Evolutionary conservation across 2,329 filamentous ascomycete species (phyloP), one percentile per base, ranked within the genome.

Genomic region (Tolypocladium endophyticum): DNA sequence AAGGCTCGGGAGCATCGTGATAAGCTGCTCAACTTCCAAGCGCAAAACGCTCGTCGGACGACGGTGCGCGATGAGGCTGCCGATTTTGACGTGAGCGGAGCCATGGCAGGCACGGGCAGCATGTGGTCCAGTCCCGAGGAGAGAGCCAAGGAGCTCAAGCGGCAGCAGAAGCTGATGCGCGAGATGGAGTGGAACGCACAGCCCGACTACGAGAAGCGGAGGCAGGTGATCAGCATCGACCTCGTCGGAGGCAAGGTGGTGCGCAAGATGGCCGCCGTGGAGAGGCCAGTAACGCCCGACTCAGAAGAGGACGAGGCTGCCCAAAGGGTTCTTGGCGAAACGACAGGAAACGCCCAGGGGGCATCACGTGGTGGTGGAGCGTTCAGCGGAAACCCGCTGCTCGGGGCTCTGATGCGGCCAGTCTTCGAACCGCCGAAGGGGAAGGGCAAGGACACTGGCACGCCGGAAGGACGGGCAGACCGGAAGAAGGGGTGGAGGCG

Each of bases 51-150:
- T 0, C 83, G 84, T 61, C 81, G 92, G 52, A 97, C 92, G 1
- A 90, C 87, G 20, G 88, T 97, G 20, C 84, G 91, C 43, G 92
- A 97, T 67, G 92, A 96, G 74, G 92, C 91, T 0, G 77, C 82
- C 0, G 83, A 86, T 60, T 85, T 85, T 65, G 83, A 86, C 58
- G 77, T 82, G 3, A 71, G 72, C 39, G 72, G 71, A 1, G 79
- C 77, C 16, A 70, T 80, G 66, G 70, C 70, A 4, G 78, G 78
- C 1, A 72, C 70, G 0, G 79, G 78, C 58, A 67, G 72, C 77
- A 87, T 94, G 76, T 96, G 92, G 92, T 89, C 91, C 56, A 90
- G 79, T 20, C 90, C 92, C 0, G 86, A 89, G 63, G 90, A 96
- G 72, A 82, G 92, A 50, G 92, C 92, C 0, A 79, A 86, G 64